Conservation (phyloP, 306 rosid species). For the Corylus heterophylla region DNA sequence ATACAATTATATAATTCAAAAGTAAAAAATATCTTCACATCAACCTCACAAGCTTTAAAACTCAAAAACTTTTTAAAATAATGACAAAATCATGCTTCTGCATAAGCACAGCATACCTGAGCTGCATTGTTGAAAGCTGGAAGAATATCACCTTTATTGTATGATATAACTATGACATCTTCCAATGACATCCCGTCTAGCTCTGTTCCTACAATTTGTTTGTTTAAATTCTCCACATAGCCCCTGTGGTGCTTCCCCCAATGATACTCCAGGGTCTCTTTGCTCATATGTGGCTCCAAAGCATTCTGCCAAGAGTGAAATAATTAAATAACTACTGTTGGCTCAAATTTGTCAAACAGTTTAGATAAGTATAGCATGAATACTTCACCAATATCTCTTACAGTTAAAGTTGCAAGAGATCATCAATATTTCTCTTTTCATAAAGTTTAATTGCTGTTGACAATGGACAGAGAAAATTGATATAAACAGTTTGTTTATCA, state of each 20-base stretch:
- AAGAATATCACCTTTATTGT: constrained; percentile 77
- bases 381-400: not conserved
- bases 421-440: not conserved
- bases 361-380: not conserved
- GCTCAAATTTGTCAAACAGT: constrained; percentile 13
- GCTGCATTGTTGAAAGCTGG: constrained; percentile 91
- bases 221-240: constrained; percentile 81
- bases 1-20: not conserved
- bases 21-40: not conserved
- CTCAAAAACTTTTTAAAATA: not conserved
- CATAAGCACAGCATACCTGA: constrained; percentile 50
- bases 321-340: constrained; percentile 1
- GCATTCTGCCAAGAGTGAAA: constrained; percentile 54
- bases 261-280: constrained; percentile 73
- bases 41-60: not conserved
- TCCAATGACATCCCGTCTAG: constrained; percentile 61
- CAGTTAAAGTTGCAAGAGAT: not conserved
- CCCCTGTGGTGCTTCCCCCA: constrained; percentile 97
- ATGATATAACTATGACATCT: constrained; percentile 48
- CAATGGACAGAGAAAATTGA: not conserved
- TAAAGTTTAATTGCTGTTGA: not conserved
- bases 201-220: constrained; percentile 78
- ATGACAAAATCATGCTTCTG: not conserved
- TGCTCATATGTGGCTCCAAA: constrained; percentile 88
- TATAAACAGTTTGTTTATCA: not conserved